phyloP scores from a whole-genome alignment of 495 filamentous ascomycete species.

The Hyaloscypha hepaticicola region DNA sequence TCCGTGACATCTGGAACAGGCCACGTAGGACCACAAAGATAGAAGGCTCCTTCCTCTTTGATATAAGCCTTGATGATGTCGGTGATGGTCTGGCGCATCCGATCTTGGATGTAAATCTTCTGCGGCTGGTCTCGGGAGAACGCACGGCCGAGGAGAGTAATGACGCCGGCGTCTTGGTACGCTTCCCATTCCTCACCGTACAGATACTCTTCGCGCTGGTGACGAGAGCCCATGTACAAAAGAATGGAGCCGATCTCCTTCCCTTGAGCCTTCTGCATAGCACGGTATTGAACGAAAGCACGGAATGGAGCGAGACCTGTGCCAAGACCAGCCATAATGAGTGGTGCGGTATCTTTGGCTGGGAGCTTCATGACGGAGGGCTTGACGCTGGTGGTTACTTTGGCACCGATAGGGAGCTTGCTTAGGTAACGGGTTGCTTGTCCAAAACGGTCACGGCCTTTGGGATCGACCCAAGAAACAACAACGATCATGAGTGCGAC shows the following conservation, averaged over 20 bases:
- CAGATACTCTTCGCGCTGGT: conserved; percentile 97
- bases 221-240: conserved; percentile 93
- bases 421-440: conserved; percentile 89
- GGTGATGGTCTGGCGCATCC: conserved; percentile 85
- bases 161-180: conserved; percentile 90
- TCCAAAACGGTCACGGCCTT: conserved; percentile 86
- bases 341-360: conserved; percentile 74
- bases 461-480: conserved; percentile 89
- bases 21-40: conserved; percentile 97
- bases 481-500: conserved; percentile 97
- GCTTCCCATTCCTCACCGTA: conserved; percentile 99
- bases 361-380: conserved; percentile 96
- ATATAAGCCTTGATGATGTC: conserved; percentile 90
- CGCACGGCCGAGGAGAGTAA: conserved; percentile 89
- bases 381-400: conserved; percentile 90
- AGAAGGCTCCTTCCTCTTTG: conserved; percentile 85
- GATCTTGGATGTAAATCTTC: conserved; percentile 99
- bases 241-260: conserved; percentile 91
- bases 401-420: conserved; percentile 65
- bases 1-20: conserved; percentile 97
- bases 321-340: conserved; percentile 99
- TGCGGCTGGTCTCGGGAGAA: conserved; percentile 96
- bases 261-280: conserved; percentile 92
- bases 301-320: conserved; percentile 97
- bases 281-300: conserved; percentile 96